Evolutionary conservation across 495 filamentous ascomycete species (phyloP).

Genomic region (Aspergillus panamensis): DNA sequence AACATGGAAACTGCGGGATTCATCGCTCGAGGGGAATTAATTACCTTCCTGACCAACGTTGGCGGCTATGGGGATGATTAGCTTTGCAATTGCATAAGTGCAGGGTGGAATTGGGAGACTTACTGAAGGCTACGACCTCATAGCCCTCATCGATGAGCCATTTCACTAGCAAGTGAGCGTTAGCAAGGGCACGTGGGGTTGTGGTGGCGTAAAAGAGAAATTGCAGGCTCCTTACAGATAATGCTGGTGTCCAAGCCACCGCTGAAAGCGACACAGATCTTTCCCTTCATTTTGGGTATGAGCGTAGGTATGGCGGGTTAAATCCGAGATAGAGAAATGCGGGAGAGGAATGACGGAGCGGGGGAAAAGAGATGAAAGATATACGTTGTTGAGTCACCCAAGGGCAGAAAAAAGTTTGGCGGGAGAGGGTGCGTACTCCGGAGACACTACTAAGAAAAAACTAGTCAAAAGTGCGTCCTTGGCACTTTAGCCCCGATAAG

Average conservation of each 20-base stretch:
- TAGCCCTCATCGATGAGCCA: conserved; percentile 69
- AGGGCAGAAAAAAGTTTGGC: conserved; percentile 26
- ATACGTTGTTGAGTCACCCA: conserved; percentile 30
- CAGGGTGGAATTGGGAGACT: conserved; percentile 18
- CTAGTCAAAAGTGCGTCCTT: neutral
- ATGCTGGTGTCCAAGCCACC: conserved; percentile 65
- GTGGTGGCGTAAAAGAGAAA: conserved; percentile 10
- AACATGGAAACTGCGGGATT: conserved; percentile 8
- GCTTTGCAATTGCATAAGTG: conserved; percentile 15
- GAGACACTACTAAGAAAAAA: conserved; percentile 5
- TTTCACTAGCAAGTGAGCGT: conserved; percentile 36
- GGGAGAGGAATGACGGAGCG: conserved; percentile 15
- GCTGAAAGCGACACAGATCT: conserved; percentile 41
- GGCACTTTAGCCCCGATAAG: conserved; percentile 3
- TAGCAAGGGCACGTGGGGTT: conserved; percentile 1
- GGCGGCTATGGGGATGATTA: conserved; percentile 47
- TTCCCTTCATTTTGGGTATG: conserved; percentile 22
- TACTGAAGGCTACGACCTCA: conserved; percentile 63
- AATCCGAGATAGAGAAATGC: conserved; percentile 6
- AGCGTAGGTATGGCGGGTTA: conserved; percentile 2
- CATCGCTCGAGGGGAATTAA: neutral
- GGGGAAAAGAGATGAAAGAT: conserved; percentile 18
- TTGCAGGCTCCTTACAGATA: conserved; percentile 39
- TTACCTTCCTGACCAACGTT: conserved; percentile 60
- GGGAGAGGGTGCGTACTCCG: conserved; percentile 3